Base-by-base conservation (phyloP, 2,329 filamentous ascomycete species). In the Aureobasidium sp. region DNA sequence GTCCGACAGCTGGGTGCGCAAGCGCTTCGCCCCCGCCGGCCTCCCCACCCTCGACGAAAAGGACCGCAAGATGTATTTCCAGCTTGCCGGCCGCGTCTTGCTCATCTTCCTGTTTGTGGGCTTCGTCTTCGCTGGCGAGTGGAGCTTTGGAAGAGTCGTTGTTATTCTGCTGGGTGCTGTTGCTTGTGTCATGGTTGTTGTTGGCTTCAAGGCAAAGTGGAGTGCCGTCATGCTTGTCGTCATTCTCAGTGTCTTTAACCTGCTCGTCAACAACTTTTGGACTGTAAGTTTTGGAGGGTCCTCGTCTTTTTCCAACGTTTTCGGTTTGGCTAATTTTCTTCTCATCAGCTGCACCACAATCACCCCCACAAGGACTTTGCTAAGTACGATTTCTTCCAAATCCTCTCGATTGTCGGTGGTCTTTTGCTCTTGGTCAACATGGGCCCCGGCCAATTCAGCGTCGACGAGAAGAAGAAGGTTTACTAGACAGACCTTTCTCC, bases 311-410 rank as follows among this genome's bases (percentile, higher is more conserved):
- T n/a, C n/a, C n/a, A n/a, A n/a, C n/a, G n/a, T n/a, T n/a, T n/a
- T n/a, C n/a, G n/a, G n/a, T 3, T 5, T 31, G 29, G n/a, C 48
- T 51, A 36, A 47, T 4, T n/a, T n/a, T n/a, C n/a, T n/a, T n/a
- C 51, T 68, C 25, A 22, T 9, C 25, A 96, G 89, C 90, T 99
- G 68, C 93, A 97, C 80, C 89, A 93, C 69, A 90, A 96, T 80
- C 94, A 99, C 81, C 94, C 94, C 53, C 93, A 97, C 84, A 97
- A 97, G 85, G 94, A 99, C 78, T 99, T 99, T 74, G 94, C 94
- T 82, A 99, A 99, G 81, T 99, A 99, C 84, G 94, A 99, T 77
- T 99, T 99, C 83, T 99, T 99, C 87, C 94, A 99, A 82, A 97
- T 97, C 70, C 83, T 99, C 61, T 99, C 94, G 58, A 99, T 99